These are phyloP conservation scores for Tremella fuciformis DNA, from an alignment of 768 basidiomycete genomes.

Conservation along the genomic window DNA sequence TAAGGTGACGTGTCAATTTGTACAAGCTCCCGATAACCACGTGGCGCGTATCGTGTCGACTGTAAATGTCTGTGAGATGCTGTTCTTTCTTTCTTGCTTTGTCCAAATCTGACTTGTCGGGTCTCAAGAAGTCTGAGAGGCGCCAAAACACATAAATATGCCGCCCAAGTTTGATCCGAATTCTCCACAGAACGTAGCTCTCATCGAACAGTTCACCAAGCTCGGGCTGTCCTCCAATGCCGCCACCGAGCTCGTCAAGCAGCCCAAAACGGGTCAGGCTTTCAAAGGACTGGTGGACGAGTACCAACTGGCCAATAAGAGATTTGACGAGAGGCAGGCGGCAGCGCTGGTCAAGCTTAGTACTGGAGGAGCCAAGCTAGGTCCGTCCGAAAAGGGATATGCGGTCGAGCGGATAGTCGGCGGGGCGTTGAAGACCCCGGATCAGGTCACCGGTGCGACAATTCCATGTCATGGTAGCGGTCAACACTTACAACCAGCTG, in stretches of 20 bases:
- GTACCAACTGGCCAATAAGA: constrained; percentile 56
- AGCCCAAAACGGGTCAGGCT: constrained; percentile 68
- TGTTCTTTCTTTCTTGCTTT: no score
- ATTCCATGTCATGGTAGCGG: not conserved
- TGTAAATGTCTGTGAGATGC: no score
- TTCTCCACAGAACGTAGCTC: constrained; percentile 53
- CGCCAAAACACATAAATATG: constrained; percentile 28
- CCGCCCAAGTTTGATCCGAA: constrained; percentile 54
- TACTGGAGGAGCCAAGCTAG: constrained; percentile 62
- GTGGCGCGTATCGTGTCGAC: no score
- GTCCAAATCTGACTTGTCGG: no score
- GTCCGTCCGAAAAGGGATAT: constrained; percentile 61
- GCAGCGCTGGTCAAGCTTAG: constrained; percentile 68
- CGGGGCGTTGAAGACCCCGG: constrained; percentile 69
- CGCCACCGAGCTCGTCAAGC: constrained; percentile 77
- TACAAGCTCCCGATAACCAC: no score
- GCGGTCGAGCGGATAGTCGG: constrained; percentile 68
- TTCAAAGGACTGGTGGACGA: constrained; percentile 68
- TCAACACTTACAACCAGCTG: constrained; percentile 56
- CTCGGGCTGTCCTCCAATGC: constrained; percentile 74
- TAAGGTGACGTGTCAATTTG: no score
- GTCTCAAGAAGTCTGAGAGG: no score
- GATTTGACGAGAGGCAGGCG: constrained; percentile 73
- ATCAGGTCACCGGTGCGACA: constrained; percentile 78
- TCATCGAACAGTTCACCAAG: constrained; percentile 65